These are phyloP conservation scores for Hymenoscyphus occultus DNA, from an alignment of 2,329 filamentous ascomycete genomes.

Conservation along the genomic window DNA sequence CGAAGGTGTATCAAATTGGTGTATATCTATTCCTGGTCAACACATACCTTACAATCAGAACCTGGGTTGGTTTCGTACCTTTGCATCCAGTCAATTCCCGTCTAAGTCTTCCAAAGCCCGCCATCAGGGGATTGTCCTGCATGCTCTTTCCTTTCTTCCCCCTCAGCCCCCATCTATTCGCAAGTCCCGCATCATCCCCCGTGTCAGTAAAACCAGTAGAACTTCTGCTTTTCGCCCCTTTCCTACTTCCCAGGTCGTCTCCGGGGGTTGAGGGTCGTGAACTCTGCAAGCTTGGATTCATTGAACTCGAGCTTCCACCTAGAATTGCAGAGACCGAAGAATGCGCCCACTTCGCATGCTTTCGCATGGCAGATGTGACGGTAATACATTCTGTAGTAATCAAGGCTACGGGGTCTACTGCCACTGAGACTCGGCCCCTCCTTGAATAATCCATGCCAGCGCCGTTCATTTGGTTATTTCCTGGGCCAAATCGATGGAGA, in stretches of 20 bases:
- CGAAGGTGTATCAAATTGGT: slow-evolving; percentile 81
- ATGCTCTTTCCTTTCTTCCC: slow-evolving; percentile 96
- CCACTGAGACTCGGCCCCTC: slow-evolving; percentile 60
- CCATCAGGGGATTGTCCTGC: slow-evolving; percentile 95
- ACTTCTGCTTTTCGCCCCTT: slow-evolving; percentile 26
- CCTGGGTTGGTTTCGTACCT: slow-evolving; percentile 47
- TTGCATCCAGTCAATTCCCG: slow-evolving; percentile 83
- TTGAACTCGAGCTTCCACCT: slow-evolving; percentile 60
- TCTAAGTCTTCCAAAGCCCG: slow-evolving; percentile 85
- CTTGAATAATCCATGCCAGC: slow-evolving; percentile 23
- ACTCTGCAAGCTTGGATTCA: slow-evolving; percentile 39
- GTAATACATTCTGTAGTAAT: slow-evolving; percentile 99
- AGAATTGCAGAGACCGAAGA: slow-evolving; percentile 95
- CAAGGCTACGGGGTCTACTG: slow-evolving; percentile 85
- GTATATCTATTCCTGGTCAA: slow-evolving; percentile 62
- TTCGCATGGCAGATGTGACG: slow-evolving; percentile 96
- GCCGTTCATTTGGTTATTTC: slow-evolving; percentile 19
- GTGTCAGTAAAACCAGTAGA: slow-evolving; percentile 39
- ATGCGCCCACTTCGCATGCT: slow-evolving; percentile 92
- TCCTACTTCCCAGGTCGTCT: slow-evolving; percentile 28
- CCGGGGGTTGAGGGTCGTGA: slow-evolving; percentile 44
- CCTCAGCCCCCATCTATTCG: slow-evolving; percentile 86
- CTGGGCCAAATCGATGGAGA: slow-evolving; percentile 13
- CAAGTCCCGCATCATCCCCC: slow-evolving; percentile 55
- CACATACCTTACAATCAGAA: slow-evolving; percentile 1